phyloP scores from a whole-genome alignment of 2,329 filamentous ascomycete species.

The Aspergillus ustus region DNA sequence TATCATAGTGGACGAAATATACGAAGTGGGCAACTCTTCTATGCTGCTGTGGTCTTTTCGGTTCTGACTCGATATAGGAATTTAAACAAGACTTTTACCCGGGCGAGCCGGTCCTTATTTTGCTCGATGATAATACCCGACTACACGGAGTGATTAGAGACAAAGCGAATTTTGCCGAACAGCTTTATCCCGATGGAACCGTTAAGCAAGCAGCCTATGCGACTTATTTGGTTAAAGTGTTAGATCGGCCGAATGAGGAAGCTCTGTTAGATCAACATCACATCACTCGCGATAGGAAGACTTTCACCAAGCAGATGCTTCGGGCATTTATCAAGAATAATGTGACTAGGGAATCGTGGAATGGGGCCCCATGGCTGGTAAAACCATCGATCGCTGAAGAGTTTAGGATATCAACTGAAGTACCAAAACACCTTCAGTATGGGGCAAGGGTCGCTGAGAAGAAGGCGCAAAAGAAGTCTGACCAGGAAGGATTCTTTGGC shows the following conservation, averaged over 20 bases:
- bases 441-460: conserved; percentile 78
- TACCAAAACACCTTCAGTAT: conserved; percentile 81
- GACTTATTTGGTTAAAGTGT: conserved; percentile 78
- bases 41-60: neutral
- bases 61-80: conserved; percentile 48
- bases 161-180: conserved; percentile 74
- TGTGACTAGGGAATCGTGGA: conserved; percentile 89
- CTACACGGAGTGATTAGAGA: conserved; percentile 78
- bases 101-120: conserved; percentile 79
- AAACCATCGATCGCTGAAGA: conserved; percentile 81
- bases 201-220: conserved; percentile 71
- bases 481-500: conserved; percentile 56
- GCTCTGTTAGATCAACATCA: conserved; percentile 80
- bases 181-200: conserved; percentile 67
- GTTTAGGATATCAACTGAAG: conserved; percentile 84
- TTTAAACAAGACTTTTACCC: conserved; percentile 92
- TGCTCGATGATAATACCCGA: conserved; percentile 70
- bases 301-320: conserved; percentile 93
- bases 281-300: conserved; percentile 83
- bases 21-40: conserved; percentile 45
- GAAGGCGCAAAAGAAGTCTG: conserved; percentile 69
- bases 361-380: conserved; percentile 94
- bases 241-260: conserved; percentile 70
- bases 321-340: conserved; percentile 95
- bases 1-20: conserved; percentile 53